Conservation (phyloP, 2,329 filamentous ascomycete genomes). For the Cladophialophora immunda region DNA sequence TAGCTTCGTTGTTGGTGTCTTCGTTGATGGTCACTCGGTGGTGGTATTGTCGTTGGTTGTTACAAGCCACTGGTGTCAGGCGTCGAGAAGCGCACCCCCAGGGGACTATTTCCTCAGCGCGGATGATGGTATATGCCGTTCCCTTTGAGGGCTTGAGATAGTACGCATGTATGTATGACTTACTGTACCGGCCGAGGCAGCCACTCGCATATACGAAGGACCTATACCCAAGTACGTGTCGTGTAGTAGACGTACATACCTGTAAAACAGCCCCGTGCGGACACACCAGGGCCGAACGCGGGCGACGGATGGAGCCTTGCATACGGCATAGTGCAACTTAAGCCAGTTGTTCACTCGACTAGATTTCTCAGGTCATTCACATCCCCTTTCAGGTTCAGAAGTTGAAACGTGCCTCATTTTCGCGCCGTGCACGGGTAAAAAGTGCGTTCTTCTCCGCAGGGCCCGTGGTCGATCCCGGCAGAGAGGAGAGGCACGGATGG, state of each 20-base stretch:
- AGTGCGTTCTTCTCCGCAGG: neutral
- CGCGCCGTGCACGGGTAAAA: neutral
- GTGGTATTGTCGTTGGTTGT: neutral
- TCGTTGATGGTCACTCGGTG: neutral
- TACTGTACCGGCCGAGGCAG: neutral
- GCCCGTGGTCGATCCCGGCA: neutral
- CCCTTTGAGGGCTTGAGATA: neutral
- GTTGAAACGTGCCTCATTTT: neutral
- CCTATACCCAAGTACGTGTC: neutral
- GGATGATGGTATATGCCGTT: neutral
- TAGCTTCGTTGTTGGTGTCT: neutral
- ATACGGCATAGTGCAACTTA: neutral
- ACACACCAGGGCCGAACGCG: neutral
- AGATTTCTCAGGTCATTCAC: neutral
- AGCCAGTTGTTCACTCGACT: neutral
- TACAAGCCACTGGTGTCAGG: neutral
- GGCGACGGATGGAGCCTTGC: neutral
- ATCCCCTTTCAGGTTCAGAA: neutral
- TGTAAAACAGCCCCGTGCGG: neutral
- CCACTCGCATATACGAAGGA: neutral
- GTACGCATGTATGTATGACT: neutral
- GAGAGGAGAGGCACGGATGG: neutral
- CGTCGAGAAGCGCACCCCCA: neutral
- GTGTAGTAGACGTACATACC: neutral
- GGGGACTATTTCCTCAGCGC: neutral